These are phyloP conservation scores for Trichopus zeylanicus DNA, from an alignment of 116 monocot species.

Conservation along the genomic window DNA sequence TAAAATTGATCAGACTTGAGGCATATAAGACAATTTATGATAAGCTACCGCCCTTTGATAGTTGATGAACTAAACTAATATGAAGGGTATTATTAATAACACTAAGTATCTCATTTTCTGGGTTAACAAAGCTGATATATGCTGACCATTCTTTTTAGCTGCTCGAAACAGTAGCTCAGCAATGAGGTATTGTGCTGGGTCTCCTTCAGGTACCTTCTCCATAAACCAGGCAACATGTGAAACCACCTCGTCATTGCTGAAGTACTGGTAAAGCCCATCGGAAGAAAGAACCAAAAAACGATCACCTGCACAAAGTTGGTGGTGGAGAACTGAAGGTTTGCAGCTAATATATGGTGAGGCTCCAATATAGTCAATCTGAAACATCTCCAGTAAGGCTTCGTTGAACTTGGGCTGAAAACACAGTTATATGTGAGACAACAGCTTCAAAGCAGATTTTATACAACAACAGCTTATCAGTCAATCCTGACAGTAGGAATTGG, in stretches of 20 bases:
- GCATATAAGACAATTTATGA: too few relatives aligned
- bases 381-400: conserved; percentile 90
- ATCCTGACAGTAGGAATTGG: too few relatives aligned
- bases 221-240: conserved; percentile 96
- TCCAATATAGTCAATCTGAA: conserved; percentile 79
- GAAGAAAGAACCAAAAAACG: conserved; percentile 82
- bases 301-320: conserved; percentile 66
- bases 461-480: too few relatives aligned
- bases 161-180: conserved; percentile 86
- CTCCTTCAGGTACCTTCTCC: conserved; percentile 86
- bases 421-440: neutral
- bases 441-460: neutral
- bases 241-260: conserved; percentile 95
- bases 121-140: neutral
- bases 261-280: conserved; percentile 96
- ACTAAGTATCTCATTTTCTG: neutral
- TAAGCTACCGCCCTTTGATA: too few relatives aligned
- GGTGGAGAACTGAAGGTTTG: conserved; percentile 69
- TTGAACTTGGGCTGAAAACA: conserved; percentile 67
- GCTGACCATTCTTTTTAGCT: conserved; percentile 84
- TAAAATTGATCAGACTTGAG: too few relatives aligned
- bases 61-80: too few relatives aligned
- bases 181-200: conserved; percentile 95
- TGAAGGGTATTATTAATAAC: neutral
- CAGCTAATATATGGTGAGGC: conserved; percentile 77